Conservation (phyloP, 2,329 filamentous ascomycete genomes). For the Xylaria digitata region DNA sequence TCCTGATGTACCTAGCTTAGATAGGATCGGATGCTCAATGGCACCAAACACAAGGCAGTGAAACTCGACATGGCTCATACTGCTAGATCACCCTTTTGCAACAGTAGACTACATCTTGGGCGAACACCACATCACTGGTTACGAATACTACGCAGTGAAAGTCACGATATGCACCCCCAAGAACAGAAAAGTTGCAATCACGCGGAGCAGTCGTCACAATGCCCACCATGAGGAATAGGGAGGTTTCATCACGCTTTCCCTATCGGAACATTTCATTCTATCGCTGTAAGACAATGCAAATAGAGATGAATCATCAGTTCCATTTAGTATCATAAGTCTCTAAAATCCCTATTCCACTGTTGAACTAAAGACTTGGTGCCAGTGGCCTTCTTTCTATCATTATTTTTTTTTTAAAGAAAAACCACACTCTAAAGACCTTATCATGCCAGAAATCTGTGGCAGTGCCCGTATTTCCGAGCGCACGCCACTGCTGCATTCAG, state of each 20-base stretch:
- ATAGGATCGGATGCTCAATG: background rate
- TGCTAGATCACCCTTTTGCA: no score
- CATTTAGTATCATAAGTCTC: slow-evolving; percentile 4
- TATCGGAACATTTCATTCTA: background rate
- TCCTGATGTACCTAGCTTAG: background rate
- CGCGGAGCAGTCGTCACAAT: background rate
- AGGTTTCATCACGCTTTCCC: slow-evolving; percentile 4
- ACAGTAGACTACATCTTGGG: no score
- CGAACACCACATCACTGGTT: background rate
- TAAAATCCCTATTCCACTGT: background rate
- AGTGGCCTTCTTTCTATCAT: background rate
- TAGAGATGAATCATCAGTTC: background rate
- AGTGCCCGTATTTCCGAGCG: slow-evolving; percentile 12
- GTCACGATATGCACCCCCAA: background rate
- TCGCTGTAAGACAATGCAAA: background rate
- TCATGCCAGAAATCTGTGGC: slow-evolving; percentile 14
- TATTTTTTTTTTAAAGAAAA: no score
- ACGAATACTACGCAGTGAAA: background rate
- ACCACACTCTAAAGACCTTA: background rate
- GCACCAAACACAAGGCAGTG: no score
- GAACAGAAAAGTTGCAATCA: background rate
- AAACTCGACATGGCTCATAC: no score
- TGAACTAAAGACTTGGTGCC: background rate
- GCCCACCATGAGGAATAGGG: slow-evolving; percentile 1
- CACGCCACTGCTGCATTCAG: slow-evolving; percentile 16